A percentile compares a stretch with the other conserved stretches of the same genome.
Conservation (phyloP, 768 basidiomycete genomes). For the Boletus subparvulus region DNA sequence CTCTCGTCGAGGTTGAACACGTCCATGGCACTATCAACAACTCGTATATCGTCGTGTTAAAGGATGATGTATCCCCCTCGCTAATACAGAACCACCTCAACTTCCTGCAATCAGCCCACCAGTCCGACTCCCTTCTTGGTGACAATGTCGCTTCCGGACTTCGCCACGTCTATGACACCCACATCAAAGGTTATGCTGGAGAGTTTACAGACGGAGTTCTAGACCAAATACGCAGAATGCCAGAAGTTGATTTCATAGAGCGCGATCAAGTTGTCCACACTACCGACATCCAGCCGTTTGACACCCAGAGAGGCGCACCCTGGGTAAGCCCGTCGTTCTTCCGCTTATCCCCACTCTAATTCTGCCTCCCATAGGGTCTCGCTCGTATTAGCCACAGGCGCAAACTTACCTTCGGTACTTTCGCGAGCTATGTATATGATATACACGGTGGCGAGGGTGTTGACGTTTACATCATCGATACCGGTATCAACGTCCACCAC, state of each 20-base stretch:
- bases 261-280: slow-evolving; percentile 90
- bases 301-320: slow-evolving; percentile 67
- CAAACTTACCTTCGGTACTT: slow-evolving; percentile 75
- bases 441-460: slow-evolving; percentile 83
- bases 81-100: slow-evolving; percentile 76
- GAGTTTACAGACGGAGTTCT: slow-evolving; percentile 69
- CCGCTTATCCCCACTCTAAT: slow-evolving; percentile 10
- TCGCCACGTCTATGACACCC: slow-evolving; percentile 73
- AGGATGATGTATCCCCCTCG: slow-evolving; percentile 57
- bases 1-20: slow-evolving; percentile 56
- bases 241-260: slow-evolving; percentile 92
- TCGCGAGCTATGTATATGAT: slow-evolving; percentile 78
- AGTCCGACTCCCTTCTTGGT: slow-evolving; percentile 50
- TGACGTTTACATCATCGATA: slow-evolving; percentile 86
- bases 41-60: slow-evolving; percentile 93
- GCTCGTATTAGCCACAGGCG: slow-evolving; percentile 90
- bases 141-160: slow-evolving; percentile 50
- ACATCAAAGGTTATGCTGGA: slow-evolving; percentile 79
- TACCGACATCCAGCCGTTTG: slow-evolving; percentile 27
- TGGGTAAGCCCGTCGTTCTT: slow-evolving; percentile 58
- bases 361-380: slow-evolving; percentile 62
- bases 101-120: slow-evolving; percentile 66
- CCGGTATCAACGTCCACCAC: slow-evolving; percentile 86
- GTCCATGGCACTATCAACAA: slow-evolving; percentile 77
- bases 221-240: slow-evolving; percentile 73